Conservation (phyloP, 495 filamentous ascomycete genomes). For the Penicillium robsamsonii region DNA sequence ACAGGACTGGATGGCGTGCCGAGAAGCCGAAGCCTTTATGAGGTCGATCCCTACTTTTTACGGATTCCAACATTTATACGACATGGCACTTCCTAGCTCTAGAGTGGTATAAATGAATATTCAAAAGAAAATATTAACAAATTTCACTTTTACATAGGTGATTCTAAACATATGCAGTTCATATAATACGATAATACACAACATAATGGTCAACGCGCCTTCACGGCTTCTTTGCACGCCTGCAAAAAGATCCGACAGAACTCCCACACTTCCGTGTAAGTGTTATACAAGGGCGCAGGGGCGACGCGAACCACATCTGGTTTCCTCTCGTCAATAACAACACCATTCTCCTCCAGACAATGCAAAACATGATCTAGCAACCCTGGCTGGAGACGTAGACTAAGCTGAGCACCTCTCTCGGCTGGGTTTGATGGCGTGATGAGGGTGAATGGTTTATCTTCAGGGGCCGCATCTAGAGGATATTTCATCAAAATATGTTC, state of each 20-base stretch:
- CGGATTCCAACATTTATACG: not conserved
- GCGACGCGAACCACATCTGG: constrained; percentile 93
- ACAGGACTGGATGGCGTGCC: constrained; percentile 8
- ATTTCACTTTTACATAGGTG: not conserved
- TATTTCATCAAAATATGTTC: constrained; percentile 61
- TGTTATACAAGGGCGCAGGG: constrained; percentile 88
- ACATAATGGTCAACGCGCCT: constrained; percentile 6
- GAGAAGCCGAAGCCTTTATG: constrained; percentile 16
- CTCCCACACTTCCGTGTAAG: constrained; percentile 70
- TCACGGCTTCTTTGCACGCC: constrained; percentile 37
- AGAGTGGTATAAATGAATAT: not conserved
- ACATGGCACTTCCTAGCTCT: not conserved
- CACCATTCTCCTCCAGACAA: constrained; percentile 62
- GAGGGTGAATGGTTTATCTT: constrained; percentile 59
- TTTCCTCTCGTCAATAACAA: constrained; percentile 84
- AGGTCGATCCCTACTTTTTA: not conserved
- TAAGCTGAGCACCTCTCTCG: constrained; percentile 84
- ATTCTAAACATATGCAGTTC: not conserved
- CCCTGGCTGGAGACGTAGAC: constrained; percentile 63
- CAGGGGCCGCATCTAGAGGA: constrained; percentile 35
- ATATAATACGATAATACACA: not conserved
- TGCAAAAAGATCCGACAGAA: constrained; percentile 60
- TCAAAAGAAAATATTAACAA: not conserved
- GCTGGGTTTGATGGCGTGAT: constrained; percentile 75
- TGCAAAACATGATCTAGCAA: constrained; percentile 69